Percentiles rank a stretch among this genome's conserved stretches.
Conservation (phyloP, 2,329 filamentous ascomycete species). For the Botrytis pseudocinerea region DNA sequence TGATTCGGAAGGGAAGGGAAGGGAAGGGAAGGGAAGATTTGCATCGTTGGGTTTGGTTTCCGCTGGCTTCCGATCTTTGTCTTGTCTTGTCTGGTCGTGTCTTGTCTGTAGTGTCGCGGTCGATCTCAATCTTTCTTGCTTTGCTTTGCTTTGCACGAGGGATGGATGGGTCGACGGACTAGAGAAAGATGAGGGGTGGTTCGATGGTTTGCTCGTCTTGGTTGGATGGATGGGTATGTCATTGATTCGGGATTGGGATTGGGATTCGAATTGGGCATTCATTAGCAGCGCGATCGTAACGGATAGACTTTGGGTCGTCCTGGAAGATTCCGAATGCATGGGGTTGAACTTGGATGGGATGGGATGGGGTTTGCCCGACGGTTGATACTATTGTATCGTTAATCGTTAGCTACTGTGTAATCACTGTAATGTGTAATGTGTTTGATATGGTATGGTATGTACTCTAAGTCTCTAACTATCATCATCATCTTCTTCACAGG, state of each 20-base stretch:
- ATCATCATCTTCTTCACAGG: neutral
- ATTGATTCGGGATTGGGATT: too few relatives aligned
- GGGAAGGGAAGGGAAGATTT: neutral
- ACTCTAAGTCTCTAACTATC: neutral
- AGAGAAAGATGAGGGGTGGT: too few relatives aligned
- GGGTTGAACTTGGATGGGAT: too few relatives aligned
- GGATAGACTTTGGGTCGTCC: neutral
- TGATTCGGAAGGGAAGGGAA: neutral
- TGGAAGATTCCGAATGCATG: neutral
- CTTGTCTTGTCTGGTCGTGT: neutral
- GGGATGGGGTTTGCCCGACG: neutral
- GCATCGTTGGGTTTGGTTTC: neutral
- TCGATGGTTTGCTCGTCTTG: neutral
- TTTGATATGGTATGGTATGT: too few relatives aligned
- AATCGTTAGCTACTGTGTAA: neutral
- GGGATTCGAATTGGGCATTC: neutral
- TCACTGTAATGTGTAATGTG: too few relatives aligned
- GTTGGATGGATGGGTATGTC: neutral
- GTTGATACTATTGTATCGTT: neutral
- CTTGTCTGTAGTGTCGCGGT: neutral
- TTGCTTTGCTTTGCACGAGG: neutral
- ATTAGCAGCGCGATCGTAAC: neutral
- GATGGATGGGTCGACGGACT: too few relatives aligned
- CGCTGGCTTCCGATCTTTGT: neutral
- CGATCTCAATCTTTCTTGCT: neutral